Evolutionary conservation across 1,139 yeast species (phyloP).

Genomic region (Magnusiomyces paraingens): DNA sequence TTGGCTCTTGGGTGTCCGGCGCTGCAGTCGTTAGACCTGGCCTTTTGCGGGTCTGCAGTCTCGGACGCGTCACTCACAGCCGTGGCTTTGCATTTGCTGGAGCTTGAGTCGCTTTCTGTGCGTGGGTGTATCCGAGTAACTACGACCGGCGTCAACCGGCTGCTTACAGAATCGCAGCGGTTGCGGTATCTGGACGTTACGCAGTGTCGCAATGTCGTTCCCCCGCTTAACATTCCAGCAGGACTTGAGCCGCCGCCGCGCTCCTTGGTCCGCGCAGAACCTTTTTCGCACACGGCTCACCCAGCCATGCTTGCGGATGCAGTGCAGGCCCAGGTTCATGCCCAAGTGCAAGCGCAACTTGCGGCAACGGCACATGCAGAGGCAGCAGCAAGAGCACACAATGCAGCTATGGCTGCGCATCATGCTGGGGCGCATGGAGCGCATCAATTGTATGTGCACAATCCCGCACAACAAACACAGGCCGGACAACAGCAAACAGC

Average conservation of each 20-base stretch:
- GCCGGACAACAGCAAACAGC: too few relatives aligned
- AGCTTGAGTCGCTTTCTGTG: conserved; percentile 44
- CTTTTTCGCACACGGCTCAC: conserved; percentile 5
- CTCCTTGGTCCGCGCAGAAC: background rate
- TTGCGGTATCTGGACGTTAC: conserved; percentile 52
- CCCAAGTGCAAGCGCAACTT: background rate
- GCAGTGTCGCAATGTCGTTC: conserved; percentile 55
- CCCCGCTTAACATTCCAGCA: background rate
- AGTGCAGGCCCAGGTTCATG: background rate
- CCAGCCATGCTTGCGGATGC: background rate
- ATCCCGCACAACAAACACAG: too few relatives aligned
- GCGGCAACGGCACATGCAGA: too few relatives aligned
- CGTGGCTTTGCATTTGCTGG: conserved; percentile 49
- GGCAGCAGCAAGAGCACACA: too few relatives aligned
- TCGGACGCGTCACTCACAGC: conserved; percentile 62
- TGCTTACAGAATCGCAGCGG: conserved; percentile 49
- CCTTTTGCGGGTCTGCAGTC: conserved; percentile 76
- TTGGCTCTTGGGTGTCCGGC: conserved; percentile 58
- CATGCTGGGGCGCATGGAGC: too few relatives aligned
- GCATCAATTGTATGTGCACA: too few relatives aligned
- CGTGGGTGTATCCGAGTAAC: conserved; percentile 73
- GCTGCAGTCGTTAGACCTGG: conserved; percentile 48
- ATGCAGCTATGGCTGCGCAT: too few relatives aligned
- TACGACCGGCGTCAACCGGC: conserved; percentile 63
- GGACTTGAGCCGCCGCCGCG: background rate